phyloP scores from a whole-genome alignment of 331 rosid genomes.

The Malus hybrid region DNA sequence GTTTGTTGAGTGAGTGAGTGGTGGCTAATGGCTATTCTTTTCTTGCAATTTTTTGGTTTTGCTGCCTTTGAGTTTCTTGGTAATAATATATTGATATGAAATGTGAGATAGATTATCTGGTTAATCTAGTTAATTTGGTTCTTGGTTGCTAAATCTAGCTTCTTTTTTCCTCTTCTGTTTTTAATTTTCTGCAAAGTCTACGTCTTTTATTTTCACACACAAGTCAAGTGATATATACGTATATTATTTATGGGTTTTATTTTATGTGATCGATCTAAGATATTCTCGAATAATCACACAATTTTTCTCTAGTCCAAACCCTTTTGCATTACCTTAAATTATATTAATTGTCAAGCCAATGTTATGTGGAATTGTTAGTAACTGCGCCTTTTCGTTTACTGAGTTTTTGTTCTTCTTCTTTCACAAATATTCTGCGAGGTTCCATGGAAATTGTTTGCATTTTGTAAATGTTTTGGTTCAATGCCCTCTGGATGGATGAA shows the following conservation, averaged over 20 bases:
- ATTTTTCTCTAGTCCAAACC: too few species aligned
- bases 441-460: not conserved
- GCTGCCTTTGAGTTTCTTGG: not conserved
- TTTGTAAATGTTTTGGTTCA: not conserved
- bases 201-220: not conserved
- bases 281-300: not conserved
- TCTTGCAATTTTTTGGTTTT: not conserved
- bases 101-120: not conserved
- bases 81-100: not conserved
- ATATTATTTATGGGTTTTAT: not conserved
- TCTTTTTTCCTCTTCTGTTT: not conserved
- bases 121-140: not conserved
- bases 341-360: not conserved
- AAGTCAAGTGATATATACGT: not conserved
- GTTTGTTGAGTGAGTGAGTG: not conserved
- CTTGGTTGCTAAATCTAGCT: not conserved
- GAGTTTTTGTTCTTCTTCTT: not conserved
- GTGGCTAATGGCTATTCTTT: not conserved
- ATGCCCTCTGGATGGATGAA: not conserved
- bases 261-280: slow-evolving; percentile 3
- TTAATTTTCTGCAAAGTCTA: not conserved
- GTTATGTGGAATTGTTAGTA: not conserved
- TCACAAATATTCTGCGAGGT: not conserved
- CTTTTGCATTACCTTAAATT: too few species aligned
- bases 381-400: not conserved